A percentile compares a stretch with the other conserved stretches of the same genome.
phyloP scores from a whole-genome alignment of 148 eudicot genomes.

The Rhododendron williamsianum region DNA sequence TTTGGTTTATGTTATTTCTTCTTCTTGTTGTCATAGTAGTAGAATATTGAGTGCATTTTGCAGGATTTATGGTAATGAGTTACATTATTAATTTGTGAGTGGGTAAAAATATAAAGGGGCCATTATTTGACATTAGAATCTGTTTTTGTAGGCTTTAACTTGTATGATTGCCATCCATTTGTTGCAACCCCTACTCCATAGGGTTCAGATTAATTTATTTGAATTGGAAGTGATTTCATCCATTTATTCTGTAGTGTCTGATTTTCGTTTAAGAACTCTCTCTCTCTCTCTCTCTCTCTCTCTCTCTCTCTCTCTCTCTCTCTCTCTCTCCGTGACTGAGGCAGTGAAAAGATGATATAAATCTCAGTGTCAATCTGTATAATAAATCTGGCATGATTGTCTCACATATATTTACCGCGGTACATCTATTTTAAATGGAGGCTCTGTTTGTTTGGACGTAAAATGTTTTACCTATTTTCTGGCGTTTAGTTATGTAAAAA shows the following conservation, averaged over 20 bases:
- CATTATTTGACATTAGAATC: not conserved
- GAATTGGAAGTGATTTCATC: not conserved
- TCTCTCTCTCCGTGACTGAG: not conserved
- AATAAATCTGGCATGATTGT: no score
- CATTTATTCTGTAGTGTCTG: not conserved
- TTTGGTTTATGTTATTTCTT: not conserved
- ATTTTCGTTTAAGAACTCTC: not conserved
- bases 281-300: not conserved
- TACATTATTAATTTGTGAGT: not conserved
- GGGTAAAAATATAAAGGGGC: not conserved
- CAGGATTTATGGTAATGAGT: not conserved
- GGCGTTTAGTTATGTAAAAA: no score
- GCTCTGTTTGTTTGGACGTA: no score
- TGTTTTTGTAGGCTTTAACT: not conserved
- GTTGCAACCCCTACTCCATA: not conserved
- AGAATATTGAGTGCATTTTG: not conserved
- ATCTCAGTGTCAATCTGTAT: no score
- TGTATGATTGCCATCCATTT: not conserved
- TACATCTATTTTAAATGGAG: no score
- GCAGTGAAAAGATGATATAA: no score
- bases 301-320: not conserved
- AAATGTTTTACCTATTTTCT: no score
- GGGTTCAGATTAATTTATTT: not conserved
- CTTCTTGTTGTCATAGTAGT: not conserved
- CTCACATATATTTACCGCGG: no score